Evolutionary conservation across 2,329 filamentous ascomycete species (phyloP), one percentile per base, ranked within the genome.

Genomic region (Grosmannia huntii): DNA sequence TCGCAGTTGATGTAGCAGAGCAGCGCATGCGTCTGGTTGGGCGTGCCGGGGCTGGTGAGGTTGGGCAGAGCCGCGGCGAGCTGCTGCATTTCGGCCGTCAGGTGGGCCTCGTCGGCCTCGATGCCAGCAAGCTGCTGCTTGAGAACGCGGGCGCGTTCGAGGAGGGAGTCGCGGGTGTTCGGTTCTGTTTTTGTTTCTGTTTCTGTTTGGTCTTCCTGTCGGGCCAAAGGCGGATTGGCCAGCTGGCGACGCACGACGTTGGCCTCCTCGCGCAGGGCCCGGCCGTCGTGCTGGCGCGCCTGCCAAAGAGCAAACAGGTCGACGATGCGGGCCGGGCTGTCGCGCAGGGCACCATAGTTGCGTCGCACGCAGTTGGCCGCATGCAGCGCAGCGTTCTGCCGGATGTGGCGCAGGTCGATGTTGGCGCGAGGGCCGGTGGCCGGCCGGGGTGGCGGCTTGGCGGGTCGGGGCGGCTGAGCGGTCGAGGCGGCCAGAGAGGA

Each of bases 361-460:
- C 94, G 84, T 64, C 90, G 85, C 60, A 86, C 69, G 72, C 89
- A 95, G 68, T 95, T 97, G 64, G 86, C 77, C 65, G 87, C 81
- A 75, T 96, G 88, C 19, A 95, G 78, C 16, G 85, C 82, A 19
- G 87, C 83, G 71, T 95, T 88, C 67, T 90, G 81, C 59, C 91
- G 90, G 69, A 99, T 96, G 73, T 94, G 86, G 70, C 89, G 92
- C 68, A 95, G 80, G 73, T 96, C 87, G 64, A 95, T 80, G 53
- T 80, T 80, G 28, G 89, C 83, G 69, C 89, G 92, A 12, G 90
- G 90, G 16, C 89, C 90, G 56, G 81, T 85, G 5, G 87, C 4
- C 46, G 55, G 46, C 2, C 55, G 55, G 5, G 25, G 55, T 5
- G 28, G 19, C 2, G 55, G 54, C 23, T 38, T 7, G 48, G 28